A percentile compares a stretch with the other conserved stretches of the same genome.
These are phyloP conservation scores for Clarireedia hainanense DNA, from an alignment of 2,329 filamentous ascomycete genomes.

Conservation along the genomic window DNA sequence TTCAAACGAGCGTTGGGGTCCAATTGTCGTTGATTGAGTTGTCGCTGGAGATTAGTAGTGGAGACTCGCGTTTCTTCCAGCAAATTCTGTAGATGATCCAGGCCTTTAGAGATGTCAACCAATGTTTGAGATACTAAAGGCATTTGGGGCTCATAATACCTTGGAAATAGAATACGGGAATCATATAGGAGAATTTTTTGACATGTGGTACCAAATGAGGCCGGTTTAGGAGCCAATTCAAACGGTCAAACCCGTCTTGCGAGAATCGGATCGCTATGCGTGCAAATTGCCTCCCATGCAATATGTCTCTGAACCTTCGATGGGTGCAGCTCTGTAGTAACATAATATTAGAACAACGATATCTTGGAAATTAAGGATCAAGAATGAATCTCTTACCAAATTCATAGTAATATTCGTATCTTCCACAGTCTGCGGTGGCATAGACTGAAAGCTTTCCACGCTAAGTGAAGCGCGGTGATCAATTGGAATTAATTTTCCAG, in stretches of 20 bases:
- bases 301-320: conserved; percentile 41
- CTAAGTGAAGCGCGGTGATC: conserved; percentile 43
- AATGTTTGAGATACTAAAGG: neutral
- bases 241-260: conserved; percentile 39
- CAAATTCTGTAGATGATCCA: conserved; percentile 6
- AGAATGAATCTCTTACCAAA: conserved; percentile 26
- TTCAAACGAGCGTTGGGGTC: neutral
- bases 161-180: conserved; percentile 49
- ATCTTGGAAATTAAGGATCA: neutral
- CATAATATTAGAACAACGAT: neutral
- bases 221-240: conserved; percentile 41
- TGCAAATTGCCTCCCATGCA: conserved; percentile 43
- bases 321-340: conserved; percentile 34
- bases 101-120: conserved; percentile 1
- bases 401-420: conserved; percentile 33
- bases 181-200: conserved; percentile 52
- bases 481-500: conserved; percentile 40
- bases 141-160: conserved; percentile 29
- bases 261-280: conserved; percentile 29
- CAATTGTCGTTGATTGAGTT: conserved; percentile 6
- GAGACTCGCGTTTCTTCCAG: conserved; percentile 7
- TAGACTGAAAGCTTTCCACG: conserved; percentile 42
- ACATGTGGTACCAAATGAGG: conserved; percentile 44
- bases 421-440: conserved; percentile 21
- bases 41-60: conserved; percentile 1